These are phyloP conservation scores for Sideroxylon spinosum DNA, from an alignment of 179 eudicot species.

Conservation along the genomic window DNA sequence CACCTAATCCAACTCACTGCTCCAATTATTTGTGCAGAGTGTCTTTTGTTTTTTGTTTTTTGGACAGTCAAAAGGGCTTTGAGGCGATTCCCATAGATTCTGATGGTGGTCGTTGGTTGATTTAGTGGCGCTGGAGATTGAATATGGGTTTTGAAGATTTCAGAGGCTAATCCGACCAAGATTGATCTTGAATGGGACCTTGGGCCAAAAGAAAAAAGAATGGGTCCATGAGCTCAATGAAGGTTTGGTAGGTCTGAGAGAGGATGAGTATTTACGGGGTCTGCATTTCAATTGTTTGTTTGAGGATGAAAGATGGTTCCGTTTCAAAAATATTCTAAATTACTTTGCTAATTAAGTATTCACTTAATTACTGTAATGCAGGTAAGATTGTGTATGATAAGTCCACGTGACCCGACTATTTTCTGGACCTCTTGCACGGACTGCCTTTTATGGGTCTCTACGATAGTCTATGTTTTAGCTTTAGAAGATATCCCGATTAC, in stretches of 20 bases:
- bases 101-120: constrained; percentile 81
- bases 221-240: constrained; percentile 92
- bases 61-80: no score
- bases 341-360: no score
- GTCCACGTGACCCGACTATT: no score
- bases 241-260: constrained; percentile 96
- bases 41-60: no score
- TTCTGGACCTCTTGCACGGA: no score
- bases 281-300: constrained; percentile 72
- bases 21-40: constrained; percentile 27
- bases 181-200: constrained; percentile 51
- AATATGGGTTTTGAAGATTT: constrained; percentile 31
- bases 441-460: no score
- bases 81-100: constrained; percentile 50
- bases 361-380: no score
- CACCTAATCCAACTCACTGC: constrained; percentile 29
- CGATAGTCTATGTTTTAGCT: not conserved
- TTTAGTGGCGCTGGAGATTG: constrained; percentile 47
- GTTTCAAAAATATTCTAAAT: constrained; percentile 39
- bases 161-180: constrained; percentile 46
- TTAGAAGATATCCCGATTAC: not conserved
- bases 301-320: constrained; percentile 60
- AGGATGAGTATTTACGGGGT: constrained; percentile 75
- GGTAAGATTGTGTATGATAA: no score
- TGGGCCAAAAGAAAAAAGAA: no score